Conservation (phyloP, 257 asterid species). For the Salvia rosmarinus region DNA sequence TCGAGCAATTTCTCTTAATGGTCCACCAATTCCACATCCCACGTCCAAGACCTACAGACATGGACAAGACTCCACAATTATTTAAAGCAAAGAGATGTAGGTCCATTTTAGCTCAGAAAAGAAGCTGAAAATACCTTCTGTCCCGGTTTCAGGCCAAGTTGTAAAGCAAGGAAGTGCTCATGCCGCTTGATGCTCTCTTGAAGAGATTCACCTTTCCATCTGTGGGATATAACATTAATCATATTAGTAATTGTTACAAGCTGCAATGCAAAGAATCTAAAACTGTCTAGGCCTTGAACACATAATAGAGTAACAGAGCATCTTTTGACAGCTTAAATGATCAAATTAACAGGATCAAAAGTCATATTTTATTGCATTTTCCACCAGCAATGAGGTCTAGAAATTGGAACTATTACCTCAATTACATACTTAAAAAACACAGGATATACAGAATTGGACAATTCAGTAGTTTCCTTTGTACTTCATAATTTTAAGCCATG, state of each 20-base stretch:
- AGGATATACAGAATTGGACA: not conserved
- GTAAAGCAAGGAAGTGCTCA: conserved; percentile 94
- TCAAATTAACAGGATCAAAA: not conserved
- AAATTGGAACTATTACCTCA: not conserved
- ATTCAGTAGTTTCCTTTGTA: not conserved
- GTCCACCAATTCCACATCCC: conserved; percentile 99
- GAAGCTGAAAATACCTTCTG: conserved; percentile 59
- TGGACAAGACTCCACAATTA: conserved; percentile 25
- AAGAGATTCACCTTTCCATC: conserved; percentile 96
- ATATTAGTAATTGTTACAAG: not conserved
- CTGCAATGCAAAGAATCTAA: not conserved
- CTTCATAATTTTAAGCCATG: not conserved
- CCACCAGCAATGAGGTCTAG: not conserved
- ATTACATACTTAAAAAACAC: not conserved
- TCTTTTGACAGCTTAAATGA: not conserved
- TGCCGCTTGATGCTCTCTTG: conserved; percentile 91
- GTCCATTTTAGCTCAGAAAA: conserved; percentile 17
- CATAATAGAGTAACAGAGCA: not conserved
- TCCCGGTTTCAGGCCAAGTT: conserved; percentile 83
- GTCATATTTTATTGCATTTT: not conserved
- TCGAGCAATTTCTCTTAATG: conserved; percentile 89
- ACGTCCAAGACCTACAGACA: conserved; percentile 87
- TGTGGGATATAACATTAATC: conserved; percentile 35
- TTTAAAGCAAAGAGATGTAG: conserved; percentile 3
- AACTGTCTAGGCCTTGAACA: not conserved